A percentile compares a stretch with the other conserved stretches of the same genome.
These are phyloP conservation scores for Cladophialophora bantiana DNA, from an alignment of 2,329 filamentous ascomycete species.

Conservation along the genomic window DNA sequence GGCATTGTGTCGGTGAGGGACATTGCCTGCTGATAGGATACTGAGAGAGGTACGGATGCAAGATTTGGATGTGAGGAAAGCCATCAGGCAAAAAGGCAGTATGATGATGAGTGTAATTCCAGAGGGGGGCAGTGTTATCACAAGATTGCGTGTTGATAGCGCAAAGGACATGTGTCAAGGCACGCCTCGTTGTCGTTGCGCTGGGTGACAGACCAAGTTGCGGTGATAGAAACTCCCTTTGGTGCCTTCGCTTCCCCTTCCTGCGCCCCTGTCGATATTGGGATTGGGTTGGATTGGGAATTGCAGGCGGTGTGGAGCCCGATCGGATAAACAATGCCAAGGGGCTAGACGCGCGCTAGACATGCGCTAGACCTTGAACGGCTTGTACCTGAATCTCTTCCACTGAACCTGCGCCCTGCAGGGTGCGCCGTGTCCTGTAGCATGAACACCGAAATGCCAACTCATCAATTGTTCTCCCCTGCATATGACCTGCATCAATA, in stretches of 20 bases:
- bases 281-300: background rate
- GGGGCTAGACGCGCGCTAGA: background rate
- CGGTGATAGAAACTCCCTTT: slow-evolving; percentile 15
- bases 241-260: slow-evolving; percentile 7
- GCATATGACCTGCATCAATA: slow-evolving; percentile 23
- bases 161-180: slow-evolving; percentile 4
- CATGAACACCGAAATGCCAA: background rate
- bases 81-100: slow-evolving; percentile 27
- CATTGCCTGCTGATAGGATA: slow-evolving; percentile 15
- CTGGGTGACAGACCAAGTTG: slow-evolving; percentile 19
- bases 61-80: slow-evolving; percentile 19
- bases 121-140: slow-evolving; percentile 13
- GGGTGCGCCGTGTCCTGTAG: slow-evolving; percentile 11
- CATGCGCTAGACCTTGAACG: slow-evolving; percentile 11
- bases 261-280: background rate
- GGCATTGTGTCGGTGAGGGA: slow-evolving; percentile 45
- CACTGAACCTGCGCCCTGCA: slow-evolving; percentile 14
- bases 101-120: slow-evolving; percentile 13
- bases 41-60: slow-evolving; percentile 10
- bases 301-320: background rate
- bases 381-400: slow-evolving; percentile 12
- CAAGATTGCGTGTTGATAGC: slow-evolving; percentile 25
- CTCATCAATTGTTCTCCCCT: slow-evolving; percentile 22
- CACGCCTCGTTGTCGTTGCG: slow-evolving; percentile 17
- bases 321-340: slow-evolving; percentile 28